These are phyloP conservation scores for Rosa persica DNA, from an alignment of 306 rosid species.

Conservation along the genomic window DNA sequence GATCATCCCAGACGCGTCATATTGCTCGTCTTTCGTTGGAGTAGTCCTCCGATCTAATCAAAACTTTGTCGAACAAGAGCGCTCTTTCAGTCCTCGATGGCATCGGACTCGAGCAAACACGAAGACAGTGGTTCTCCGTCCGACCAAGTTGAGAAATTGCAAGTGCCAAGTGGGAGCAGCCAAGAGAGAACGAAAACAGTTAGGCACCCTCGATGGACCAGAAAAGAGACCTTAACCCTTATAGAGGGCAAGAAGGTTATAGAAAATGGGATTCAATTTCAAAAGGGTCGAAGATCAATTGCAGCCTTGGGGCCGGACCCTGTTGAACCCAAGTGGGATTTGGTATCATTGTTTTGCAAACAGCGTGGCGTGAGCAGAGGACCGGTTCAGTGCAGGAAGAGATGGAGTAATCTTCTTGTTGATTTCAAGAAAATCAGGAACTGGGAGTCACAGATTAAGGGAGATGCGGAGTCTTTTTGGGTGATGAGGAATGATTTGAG, in stretches of 20 bases:
- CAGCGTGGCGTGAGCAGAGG: slow-evolving; percentile 2
- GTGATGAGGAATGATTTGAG: slow-evolving; percentile 21
- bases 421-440: slow-evolving; percentile 23
- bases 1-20: not conserved
- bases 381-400: slow-evolving; percentile 16
- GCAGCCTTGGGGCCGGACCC: slow-evolving; percentile 1
- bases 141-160: not conserved
- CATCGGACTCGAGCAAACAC: not conserved
- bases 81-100: slow-evolving; percentile 4
- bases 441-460: slow-evolving; percentile 6
- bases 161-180: not conserved
- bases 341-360: slow-evolving; percentile 14
- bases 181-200: not conserved
- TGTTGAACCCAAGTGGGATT: slow-evolving; percentile 22
- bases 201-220: slow-evolving; percentile 16
- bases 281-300: not conserved
- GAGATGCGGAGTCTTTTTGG: slow-evolving; percentile 14
- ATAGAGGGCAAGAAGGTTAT: slow-evolving; percentile 12
- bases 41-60: not conserved
- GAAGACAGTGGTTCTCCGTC: slow-evolving; percentile 1
- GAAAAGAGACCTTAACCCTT: slow-evolving; percentile 14
- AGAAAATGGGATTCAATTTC: slow-evolving; percentile 5
- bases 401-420: slow-evolving; percentile 24
- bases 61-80: slow-evolving; percentile 3
- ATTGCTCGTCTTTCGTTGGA: not conserved